Conservation (phyloP, 306 rosid genomes). For the Erythrophleum fordii region DNA sequence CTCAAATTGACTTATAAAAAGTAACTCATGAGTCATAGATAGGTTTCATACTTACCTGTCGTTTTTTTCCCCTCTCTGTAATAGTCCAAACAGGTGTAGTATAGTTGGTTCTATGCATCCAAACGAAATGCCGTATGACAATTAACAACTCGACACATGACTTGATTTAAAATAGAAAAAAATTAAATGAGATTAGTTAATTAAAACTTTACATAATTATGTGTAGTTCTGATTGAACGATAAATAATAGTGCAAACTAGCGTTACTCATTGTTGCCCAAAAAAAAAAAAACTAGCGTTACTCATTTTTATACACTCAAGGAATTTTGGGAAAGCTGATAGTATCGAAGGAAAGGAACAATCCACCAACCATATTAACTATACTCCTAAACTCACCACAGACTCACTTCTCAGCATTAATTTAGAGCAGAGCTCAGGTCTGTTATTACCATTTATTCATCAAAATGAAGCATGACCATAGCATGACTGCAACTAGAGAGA, state of each 20-base stretch:
- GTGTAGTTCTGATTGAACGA: too few relatives aligned
- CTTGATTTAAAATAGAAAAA: background rate
- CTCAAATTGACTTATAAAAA: too few relatives aligned
- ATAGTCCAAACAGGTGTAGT: too few relatives aligned
- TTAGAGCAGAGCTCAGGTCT: conserved; percentile 10
- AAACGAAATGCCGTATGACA: too few relatives aligned
- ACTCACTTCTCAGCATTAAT: conserved; percentile 76
- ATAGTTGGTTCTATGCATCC: too few relatives aligned
- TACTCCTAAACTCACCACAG: conserved; percentile 58
- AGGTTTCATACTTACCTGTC: too few relatives aligned
- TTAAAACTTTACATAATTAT: background rate
- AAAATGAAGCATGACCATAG: conserved; percentile 31
- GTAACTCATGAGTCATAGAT: too few relatives aligned
- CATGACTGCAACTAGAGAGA: conserved; percentile 40
- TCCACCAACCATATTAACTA: conserved; percentile 54
- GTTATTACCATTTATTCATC: conserved; percentile 37
- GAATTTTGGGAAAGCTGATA: conserved; percentile 31
- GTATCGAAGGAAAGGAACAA: background rate
- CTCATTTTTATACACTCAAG: background rate
- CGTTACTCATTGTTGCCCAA: background rate
- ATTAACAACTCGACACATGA: background rate
- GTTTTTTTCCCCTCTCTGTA: too few relatives aligned
- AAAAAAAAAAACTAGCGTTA: background rate
- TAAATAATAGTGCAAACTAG: background rate
- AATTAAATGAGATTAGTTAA: too few relatives aligned